These are phyloP conservation scores for Ceratobasidium sp. DNA, from an alignment of 1,284 basidiomycete genomes.

Conservation along the genomic window DNA sequence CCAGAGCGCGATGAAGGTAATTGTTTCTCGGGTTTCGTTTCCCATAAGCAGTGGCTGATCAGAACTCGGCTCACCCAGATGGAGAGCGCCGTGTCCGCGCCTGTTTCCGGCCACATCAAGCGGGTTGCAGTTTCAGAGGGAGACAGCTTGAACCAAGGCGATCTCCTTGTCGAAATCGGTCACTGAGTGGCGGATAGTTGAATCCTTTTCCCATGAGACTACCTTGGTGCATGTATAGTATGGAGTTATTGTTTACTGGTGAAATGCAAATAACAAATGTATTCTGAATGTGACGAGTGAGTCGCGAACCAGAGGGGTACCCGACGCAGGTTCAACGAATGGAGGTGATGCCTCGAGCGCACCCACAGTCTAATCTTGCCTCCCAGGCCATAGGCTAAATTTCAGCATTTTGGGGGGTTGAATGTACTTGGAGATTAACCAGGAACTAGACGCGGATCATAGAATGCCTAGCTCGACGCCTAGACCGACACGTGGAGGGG, in stretches of 20 bases:
- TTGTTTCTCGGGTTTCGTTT: not conserved
- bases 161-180: constrained; percentile 83
- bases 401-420: constrained; percentile 19
- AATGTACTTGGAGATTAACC: not conserved
- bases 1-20: constrained; percentile 54
- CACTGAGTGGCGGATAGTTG: constrained; percentile 54
- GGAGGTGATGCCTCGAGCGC: constrained; percentile 22
- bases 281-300: constrained; percentile 16
- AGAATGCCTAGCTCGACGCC: not conserved
- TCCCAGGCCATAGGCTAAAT: constrained; percentile 10
- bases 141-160: constrained; percentile 88
- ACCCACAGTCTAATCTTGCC: constrained; percentile 22
- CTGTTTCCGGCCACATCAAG: constrained; percentile 94
- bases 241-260: constrained; percentile 23
- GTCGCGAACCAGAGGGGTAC: not conserved
- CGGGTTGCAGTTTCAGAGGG: constrained; percentile 89
- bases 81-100: constrained; percentile 95
- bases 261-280: constrained; percentile 31
- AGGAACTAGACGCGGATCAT: not conserved
- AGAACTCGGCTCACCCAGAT: constrained; percentile 60
- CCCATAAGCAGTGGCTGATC: constrained; percentile 9
- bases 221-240: constrained; percentile 34
- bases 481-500: constrained; percentile 37
- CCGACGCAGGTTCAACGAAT: not conserved
- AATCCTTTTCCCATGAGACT: constrained; percentile 24